Evolutionary conservation across 257 asterid species (phyloP), one percentile per base, ranked within the genome.

Genomic region (Forsythia suspensa): DNA sequence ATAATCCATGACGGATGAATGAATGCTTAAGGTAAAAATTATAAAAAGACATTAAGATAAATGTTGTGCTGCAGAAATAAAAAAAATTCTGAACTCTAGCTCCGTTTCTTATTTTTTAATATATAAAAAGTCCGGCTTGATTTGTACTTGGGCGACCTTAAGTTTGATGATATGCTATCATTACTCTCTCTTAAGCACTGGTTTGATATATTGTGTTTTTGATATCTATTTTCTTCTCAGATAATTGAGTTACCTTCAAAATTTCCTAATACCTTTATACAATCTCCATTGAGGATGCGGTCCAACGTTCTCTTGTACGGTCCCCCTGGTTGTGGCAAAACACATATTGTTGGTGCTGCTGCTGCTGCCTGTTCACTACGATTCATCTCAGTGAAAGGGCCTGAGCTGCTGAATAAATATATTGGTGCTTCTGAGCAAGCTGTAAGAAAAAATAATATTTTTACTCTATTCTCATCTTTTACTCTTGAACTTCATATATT

Each of bases 401-500:
- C 98, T 57, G 99, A 95, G 88, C 84, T 95, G 85, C 94, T 95
- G 84, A 95, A 95, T 77, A 95, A 95, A 83, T 95, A 95, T 77
- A 95, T 95, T 40, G 99, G 99, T 84, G 99, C 99, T 85, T 95
- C 98, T 80, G 99, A 93, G 88, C 99, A 95, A 91, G 99, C 97
- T 63, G 99, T 91, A 90, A 91, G 95, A 74, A 74, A 70, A 65
- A 74, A 51, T 57, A 81, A 73, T 34, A 77, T 72, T 75, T 74
- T 41, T 40, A 65, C 59, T 37, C 38, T 48, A 37, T 74, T 71
- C 59, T 44, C 73, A 38, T 74, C 76, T 65, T 52, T 65, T 65
- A 37, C 79, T 59, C 75, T 13, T 38, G 5, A 13, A n/a, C 18
- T 61, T 59, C 9, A 29, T 29, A 29, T 70, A 77, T 70, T 6